Percentiles rank a stretch among this genome's conserved stretches.
Conservation (phyloP, 441 rosid species). For the Raphanus hybrid region DNA sequence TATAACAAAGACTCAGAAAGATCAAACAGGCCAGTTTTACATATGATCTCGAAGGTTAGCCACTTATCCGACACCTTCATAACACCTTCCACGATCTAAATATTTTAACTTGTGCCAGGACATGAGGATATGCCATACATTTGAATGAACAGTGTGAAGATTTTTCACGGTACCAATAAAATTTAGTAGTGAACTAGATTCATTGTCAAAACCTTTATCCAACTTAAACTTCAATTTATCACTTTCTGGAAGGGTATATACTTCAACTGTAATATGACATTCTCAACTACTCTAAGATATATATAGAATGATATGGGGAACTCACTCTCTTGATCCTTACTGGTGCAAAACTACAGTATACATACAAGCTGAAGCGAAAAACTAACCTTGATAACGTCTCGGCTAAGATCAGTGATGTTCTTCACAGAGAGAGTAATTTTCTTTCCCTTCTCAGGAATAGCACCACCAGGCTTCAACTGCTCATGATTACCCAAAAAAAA, state of each 20-base stretch:
- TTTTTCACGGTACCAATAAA: neutral
- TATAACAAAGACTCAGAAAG: neutral
- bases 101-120: neutral
- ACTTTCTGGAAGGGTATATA: constrained; percentile 6
- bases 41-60: neutral
- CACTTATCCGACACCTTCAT: neutral
- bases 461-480: constrained; percentile 95
- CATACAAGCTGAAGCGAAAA: constrained; percentile 1
- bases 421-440: constrained; percentile 64
- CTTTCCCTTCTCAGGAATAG: constrained; percentile 87
- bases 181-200: neutral
- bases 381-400: constrained; percentile 93
- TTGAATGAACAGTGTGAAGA: neutral
- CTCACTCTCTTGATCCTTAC: neutral
- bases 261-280: neutral
- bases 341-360: neutral
- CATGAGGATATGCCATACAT: neutral
- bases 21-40: neutral
- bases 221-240: neutral
- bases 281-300: neutral
- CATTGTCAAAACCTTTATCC: neutral
- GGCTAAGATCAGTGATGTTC: constrained; percentile 72
- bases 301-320: neutral
- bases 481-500: constrained; percentile 15
- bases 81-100: neutral